These are phyloP conservation scores for Coemansia javaensis DNA, from an alignment of 192 early-diverging fungal species.

Conservation along the genomic window DNA sequence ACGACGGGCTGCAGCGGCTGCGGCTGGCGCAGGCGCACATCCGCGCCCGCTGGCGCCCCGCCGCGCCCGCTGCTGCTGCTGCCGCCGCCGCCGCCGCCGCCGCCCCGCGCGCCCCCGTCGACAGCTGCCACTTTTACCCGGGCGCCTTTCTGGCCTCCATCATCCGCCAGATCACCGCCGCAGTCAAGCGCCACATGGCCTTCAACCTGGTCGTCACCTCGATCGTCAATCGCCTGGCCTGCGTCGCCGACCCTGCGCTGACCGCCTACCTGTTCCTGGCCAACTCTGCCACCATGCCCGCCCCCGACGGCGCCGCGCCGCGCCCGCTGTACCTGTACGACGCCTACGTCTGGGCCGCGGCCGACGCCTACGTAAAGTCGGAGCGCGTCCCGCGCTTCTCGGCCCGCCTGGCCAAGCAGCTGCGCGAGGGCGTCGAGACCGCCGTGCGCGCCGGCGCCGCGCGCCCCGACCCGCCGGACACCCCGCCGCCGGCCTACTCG, in stretches of 20 bases:
- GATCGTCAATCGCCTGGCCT: constrained; percentile 51
- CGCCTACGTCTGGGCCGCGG: constrained; percentile 24
- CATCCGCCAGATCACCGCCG: constrained; percentile 38
- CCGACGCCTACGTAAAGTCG: constrained; percentile 44
- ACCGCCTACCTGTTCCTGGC: constrained; percentile 36
- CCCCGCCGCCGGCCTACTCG: no score
- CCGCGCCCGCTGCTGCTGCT: neutral
- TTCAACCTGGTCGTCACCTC: constrained; percentile 57
- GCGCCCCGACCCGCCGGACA: constrained; percentile 2
- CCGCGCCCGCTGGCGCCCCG: constrained; percentile 7
- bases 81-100: neutral
- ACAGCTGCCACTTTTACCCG: constrained; percentile 28
- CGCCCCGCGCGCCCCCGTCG: neutral
- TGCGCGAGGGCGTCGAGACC: constrained; percentile 40
- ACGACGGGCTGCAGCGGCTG: constrained; percentile 17
- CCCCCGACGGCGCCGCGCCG: neutral
- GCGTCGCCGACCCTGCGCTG: constrained; percentile 47
- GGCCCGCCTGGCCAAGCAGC: constrained; percentile 32
- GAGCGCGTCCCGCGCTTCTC: constrained; percentile 32
- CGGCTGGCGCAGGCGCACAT: constrained; percentile 8
- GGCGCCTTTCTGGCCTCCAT: constrained; percentile 53
- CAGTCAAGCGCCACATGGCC: constrained; percentile 53
- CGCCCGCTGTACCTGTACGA: constrained; percentile 17
- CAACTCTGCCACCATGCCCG: constrained; percentile 17
- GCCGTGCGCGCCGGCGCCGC: constrained; percentile 38